These are phyloP conservation scores for Talaromyces stipitatus DNA, from an alignment of 495 filamentous ascomycete species.

Conservation along the genomic window DNA sequence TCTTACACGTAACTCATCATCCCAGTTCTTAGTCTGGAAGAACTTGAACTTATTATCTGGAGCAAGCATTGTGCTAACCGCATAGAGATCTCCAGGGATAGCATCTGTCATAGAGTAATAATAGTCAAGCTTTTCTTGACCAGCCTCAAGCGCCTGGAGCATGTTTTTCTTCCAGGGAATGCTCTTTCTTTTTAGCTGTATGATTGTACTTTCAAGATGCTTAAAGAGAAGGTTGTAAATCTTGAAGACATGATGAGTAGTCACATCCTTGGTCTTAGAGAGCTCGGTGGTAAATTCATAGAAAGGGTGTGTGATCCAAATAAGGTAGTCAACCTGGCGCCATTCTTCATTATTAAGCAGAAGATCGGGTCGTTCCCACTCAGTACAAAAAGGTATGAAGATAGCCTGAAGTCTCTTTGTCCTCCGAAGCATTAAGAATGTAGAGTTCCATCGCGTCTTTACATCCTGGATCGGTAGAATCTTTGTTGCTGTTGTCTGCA, in stretches of 20 bases:
- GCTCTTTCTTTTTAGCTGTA: conserved; percentile 8
- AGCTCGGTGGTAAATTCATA: conserved; percentile 8
- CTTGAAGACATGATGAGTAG: conserved; percentile 8
- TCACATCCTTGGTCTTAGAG: conserved; percentile 12
- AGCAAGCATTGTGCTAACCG: conserved; percentile 14
- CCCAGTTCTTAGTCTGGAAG: conserved; percentile 6
- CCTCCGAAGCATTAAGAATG: conserved; percentile 11
- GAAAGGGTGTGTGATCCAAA: conserved; percentile 10
- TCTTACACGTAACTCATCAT: neutral
- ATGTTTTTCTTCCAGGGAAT: conserved; percentile 13
- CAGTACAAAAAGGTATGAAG: conserved; percentile 8
- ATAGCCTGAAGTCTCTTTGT: no score
- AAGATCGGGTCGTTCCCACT: conserved; percentile 7
- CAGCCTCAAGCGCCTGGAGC: conserved; percentile 1
- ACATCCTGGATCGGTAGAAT: conserved; percentile 19
- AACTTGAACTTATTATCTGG: conserved; percentile 16
- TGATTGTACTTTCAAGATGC: conserved; percentile 2
- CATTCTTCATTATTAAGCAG: conserved; percentile 9
- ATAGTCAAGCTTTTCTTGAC: conserved; percentile 5
- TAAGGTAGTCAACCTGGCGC: conserved; percentile 16
- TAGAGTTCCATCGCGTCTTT: conserved; percentile 5
- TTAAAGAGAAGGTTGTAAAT: conserved; percentile 14
- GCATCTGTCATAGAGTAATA: conserved; percentile 13
- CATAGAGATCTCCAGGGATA: conserved; percentile 8
- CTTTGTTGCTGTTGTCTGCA: conserved; percentile 7